Base-by-base conservation (phyloP, 1,284 basidiomycete genomes). In the Xanthoconium separans region DNA sequence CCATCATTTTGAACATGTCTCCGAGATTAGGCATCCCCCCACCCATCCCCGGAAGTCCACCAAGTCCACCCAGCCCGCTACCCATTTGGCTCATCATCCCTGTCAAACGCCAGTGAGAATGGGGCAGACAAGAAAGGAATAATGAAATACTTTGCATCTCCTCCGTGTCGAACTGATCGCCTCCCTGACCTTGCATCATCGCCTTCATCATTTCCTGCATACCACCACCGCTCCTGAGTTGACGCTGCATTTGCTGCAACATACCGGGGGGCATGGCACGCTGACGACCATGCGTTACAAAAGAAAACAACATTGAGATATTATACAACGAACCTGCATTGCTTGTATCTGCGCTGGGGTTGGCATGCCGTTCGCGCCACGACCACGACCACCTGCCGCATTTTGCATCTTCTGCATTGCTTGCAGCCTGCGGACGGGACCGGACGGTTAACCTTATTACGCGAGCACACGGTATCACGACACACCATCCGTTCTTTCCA, bases 161-260 rank as follows among this genome's bases (percentile, higher is more conserved):
- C 61, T 91, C 89, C 83, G 91, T 85, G 65, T 92, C 90, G 58
- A 85, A 72, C 60, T 89, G 85, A 66, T 92, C 87, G 20, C 89
- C 88, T 61, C 89, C 91, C 62, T 91, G 87, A 8, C 90, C 89
- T 61, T 91, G 89, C 92, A 95, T 94, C 88, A 95, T 92, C 27
- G 93, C 89, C 69, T 90, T 91, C 90, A 96, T 91, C 89, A 95
- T 94, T 70, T 95, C 93, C 66, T 94, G 90, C 75, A 94, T 91
- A n/a, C 91, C 91, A 36, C 88, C 87, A 7, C 91, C 91, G 47
- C 85, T 78, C 46, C 91, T 81, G 70, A 95, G 80, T 69, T 93
- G 89, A 52, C 85, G 77, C 66, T 91, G 88, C 82, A 92, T 84
- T 62, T 92, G 86, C 65, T 90, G 89, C 54, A 95, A 70, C 84